phyloP scores from a whole-genome alignment of 2,329 filamentous ascomycete genomes.

The Claviceps capensis region DNA sequence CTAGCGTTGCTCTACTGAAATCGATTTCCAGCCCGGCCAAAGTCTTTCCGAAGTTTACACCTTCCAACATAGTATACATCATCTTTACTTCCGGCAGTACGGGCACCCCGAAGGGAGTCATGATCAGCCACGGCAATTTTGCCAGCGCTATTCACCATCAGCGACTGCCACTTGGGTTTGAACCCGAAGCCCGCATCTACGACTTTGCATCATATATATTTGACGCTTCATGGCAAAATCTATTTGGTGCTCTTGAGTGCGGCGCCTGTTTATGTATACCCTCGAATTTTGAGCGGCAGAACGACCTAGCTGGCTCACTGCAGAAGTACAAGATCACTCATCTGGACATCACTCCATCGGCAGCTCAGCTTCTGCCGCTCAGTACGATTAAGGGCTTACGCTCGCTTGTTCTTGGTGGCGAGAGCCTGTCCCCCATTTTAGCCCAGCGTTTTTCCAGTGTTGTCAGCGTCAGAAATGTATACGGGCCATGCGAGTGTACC shows the following conservation, averaged over 20 bases:
- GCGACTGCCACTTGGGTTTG: not conserved
- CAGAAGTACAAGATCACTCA: not conserved
- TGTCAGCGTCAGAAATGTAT: slow-evolving; percentile 1
- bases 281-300: not conserved
- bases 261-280: slow-evolving; percentile 7
- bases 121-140: slow-evolving; percentile 7
- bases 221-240: slow-evolving; percentile 2
- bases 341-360: slow-evolving; percentile 2
- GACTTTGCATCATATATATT: slow-evolving; percentile 8
- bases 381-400: not conserved
- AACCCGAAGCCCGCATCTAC: slow-evolving; percentile 1
- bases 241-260: slow-evolving; percentile 3
- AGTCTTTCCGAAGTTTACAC: not conserved
- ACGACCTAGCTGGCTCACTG: slow-evolving; percentile 2
- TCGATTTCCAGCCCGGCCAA: not conserved
- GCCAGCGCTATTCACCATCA: slow-evolving; percentile 3
- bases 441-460: not conserved
- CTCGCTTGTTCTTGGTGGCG: slow-evolving; percentile 1
- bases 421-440: not conserved
- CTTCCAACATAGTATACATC: not conserved
- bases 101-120: slow-evolving; percentile 10
- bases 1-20: not conserved
- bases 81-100: slow-evolving; percentile 12
- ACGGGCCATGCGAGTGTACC: slow-evolving; percentile 5
- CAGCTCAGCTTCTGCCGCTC: not conserved